These are phyloP conservation scores for Exophiala sp. DNA, from an alignment of 2,329 filamentous ascomycete species.

Conservation along the genomic window DNA sequence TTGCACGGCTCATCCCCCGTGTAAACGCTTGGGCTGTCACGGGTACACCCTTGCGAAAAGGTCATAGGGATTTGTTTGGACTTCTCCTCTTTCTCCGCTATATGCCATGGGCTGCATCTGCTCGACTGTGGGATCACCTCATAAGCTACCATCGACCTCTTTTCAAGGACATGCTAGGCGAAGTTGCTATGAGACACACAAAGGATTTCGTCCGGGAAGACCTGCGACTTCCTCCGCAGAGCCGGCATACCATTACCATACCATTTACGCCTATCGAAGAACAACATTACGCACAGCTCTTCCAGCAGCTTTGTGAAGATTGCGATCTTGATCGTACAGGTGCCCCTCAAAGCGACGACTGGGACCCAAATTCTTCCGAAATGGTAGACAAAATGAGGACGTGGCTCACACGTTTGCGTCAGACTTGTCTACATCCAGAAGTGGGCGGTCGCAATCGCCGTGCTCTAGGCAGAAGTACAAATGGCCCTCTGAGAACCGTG, in stretches of 20 bases:
- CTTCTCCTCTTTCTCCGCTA: slow-evolving; percentile 77
- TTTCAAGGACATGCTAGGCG: slow-evolving; percentile 67
- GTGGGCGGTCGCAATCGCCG: slow-evolving; percentile 66
- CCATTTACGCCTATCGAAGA: slow-evolving; percentile 89
- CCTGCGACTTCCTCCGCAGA: slow-evolving; percentile 74
- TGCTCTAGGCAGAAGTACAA: slow-evolving; percentile 61
- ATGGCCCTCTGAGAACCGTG: slow-evolving; percentile 71
- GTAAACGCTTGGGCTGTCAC: slow-evolving; percentile 89
- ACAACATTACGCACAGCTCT: slow-evolving; percentile 76
- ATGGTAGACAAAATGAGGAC: slow-evolving; percentile 69
- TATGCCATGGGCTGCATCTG: slow-evolving; percentile 67
- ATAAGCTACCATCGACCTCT: slow-evolving; percentile 57
- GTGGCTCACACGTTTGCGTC: slow-evolving; percentile 74
- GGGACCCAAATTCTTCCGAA: slow-evolving; percentile 58
- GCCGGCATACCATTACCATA: slow-evolving; percentile 80
- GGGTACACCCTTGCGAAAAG: slow-evolving; percentile 81
- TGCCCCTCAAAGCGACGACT: slow-evolving; percentile 57
- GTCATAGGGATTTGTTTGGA: slow-evolving; percentile 74
- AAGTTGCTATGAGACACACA: slow-evolving; percentile 76
- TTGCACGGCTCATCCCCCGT: slow-evolving; percentile 76
- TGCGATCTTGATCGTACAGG: slow-evolving; percentile 66
- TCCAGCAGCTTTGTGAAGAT: slow-evolving; percentile 69
- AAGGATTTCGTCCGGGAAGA: slow-evolving; percentile 79
- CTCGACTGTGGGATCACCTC: slow-evolving; percentile 65
- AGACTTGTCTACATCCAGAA: slow-evolving; percentile 82